phyloP scores from a whole-genome alignment of 768 basidiomycete species.

The Tulasnella sp. region DNA sequence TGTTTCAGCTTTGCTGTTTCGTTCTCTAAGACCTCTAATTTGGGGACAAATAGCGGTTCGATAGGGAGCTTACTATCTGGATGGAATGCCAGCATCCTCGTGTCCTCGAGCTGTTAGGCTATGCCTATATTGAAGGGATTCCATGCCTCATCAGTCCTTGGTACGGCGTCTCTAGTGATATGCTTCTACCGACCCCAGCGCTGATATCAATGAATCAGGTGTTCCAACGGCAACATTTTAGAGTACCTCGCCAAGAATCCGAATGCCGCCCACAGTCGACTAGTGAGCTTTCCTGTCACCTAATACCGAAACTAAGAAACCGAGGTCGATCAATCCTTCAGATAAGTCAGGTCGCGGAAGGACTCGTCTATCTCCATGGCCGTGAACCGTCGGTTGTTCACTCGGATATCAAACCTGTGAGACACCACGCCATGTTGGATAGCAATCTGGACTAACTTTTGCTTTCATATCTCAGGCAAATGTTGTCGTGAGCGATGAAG shows the following conservation, averaged over 20 bases:
- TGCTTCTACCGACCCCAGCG: background rate
- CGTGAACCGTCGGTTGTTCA: constrained; percentile 21
- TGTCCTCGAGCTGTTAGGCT: too few relatives aligned
- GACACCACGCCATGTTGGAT: background rate
- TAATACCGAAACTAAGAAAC: background rate
- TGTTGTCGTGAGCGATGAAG: constrained; percentile 7
- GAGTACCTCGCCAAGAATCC: background rate
- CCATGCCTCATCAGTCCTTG: background rate
- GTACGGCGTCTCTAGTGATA: background rate
- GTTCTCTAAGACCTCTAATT: background rate
- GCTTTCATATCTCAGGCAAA: background rate
- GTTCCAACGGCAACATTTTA: background rate
- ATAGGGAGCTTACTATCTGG: background rate
- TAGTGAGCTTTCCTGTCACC: background rate
- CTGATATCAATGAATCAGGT: background rate
- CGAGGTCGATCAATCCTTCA: background rate
- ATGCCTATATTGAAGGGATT: too few relatives aligned
- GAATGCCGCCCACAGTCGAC: background rate
- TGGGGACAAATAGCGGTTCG: background rate
- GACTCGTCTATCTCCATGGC: constrained; percentile 22
- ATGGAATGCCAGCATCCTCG: too few relatives aligned
- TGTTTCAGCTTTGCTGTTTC: background rate
- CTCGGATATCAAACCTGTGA: constrained; percentile 24
- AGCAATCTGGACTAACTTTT: background rate
- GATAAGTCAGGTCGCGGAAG: constrained; percentile 21